Evolutionary conservation across 2,329 filamentous ascomycete species (phyloP), one percentile per base, ranked within the genome.

Genomic region (Madurella mycetomatis): DNA sequence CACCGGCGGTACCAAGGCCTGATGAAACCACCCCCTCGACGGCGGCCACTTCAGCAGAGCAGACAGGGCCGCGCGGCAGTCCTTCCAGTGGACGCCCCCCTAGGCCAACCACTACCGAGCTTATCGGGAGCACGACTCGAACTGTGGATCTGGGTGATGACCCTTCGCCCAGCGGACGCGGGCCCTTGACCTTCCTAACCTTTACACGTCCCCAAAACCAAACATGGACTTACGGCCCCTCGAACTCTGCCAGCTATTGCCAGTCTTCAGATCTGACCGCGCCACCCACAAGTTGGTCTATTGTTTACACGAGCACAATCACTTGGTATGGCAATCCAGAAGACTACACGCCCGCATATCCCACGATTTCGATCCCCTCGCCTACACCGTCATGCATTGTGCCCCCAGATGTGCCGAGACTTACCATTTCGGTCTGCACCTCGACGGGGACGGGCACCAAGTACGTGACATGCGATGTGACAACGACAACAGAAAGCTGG

Each of bases 291-390:
- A 65, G 60, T 9, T 78, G 72, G 64, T 74, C 72, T 2, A 69
- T 80, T 37, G 64, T 78, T 16, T 72, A 80, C 66, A 79, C 76
- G 3, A 68, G 73, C 18, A 81, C 79, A 1, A 68, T 75, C 47
- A 81, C 78, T 16, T 76, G 78, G 64, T 70, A 64, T 9, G 76
- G 73, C 15, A 70, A 78, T 50, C 70, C 69, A 4, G 66, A 62
- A 19, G 71, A 77, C 50, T 81, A 81, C 59, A 78, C 72, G 9
- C 71, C 74, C 1, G 74, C 73, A 1, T 79, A 70, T 56, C 68
- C 73, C 3, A 64, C 72, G 11, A 69, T 79, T 31, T 62, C 60
- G 16, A 72, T 72, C 2, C 69, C 73, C 57, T 18, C 72, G 69
- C 4, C 74, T 72, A 4, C 64, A 62, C 30, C 70, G 43, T 43